Conservation (phyloP, 306 rosid species). For the Prunus persica region Prunus_persica_NCBIv2 NC_034014.1:11637501-11638000, state of each 20-base stretch:
- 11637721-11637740: slow-evolving; percentile 40
- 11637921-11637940: slow-evolving; percentile 80
- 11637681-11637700: slow-evolving; percentile 60
- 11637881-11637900: slow-evolving; percentile 55
- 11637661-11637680: slow-evolving; percentile 45
- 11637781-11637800: slow-evolving; percentile 74
- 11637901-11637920: slow-evolving; percentile 68
- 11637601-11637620: not conserved
- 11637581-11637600: not conserved
- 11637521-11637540: no score
- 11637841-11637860: slow-evolving; percentile 83
- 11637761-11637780: slow-evolving; percentile 70
- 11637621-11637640: slow-evolving; percentile 13
- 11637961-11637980: slow-evolving; percentile 80
- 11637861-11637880: slow-evolving; percentile 56
- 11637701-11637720: slow-evolving; percentile 48
- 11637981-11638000: slow-evolving; percentile 55
- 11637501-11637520: no score
- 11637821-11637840: slow-evolving; percentile 72
- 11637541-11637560: not conserved
- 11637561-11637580: not conserved
- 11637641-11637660: slow-evolving; percentile 36
- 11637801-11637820: slow-evolving; percentile 57
- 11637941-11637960: slow-evolving; percentile 84
- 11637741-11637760: slow-evolving; percentile 69